Evolutionary conservation across 2,329 filamentous ascomycete species (phyloP).

Genomic region (Ampelomyces quisqualis): DNA sequence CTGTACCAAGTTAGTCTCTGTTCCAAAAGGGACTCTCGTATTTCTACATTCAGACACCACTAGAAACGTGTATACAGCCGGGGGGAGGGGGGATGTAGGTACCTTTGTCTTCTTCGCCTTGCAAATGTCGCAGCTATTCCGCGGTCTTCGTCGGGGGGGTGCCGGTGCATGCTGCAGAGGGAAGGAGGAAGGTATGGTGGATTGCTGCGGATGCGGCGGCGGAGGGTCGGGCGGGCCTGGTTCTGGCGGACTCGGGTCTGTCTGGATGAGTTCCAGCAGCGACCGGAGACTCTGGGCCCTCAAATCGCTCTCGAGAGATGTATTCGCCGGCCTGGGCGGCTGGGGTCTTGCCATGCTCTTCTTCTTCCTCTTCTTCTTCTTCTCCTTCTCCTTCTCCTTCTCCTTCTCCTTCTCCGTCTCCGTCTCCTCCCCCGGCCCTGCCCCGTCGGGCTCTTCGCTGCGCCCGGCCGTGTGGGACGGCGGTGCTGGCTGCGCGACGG

Average conservation of each 20-base stretch:
- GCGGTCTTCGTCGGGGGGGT: constrained; percentile 23
- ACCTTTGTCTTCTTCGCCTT: constrained; percentile 43
- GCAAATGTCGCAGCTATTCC: constrained; percentile 41
- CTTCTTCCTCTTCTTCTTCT: no score
- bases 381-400: no score
- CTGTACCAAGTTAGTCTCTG: constrained; percentile 21
- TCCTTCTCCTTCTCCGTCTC: no score
- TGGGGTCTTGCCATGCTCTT: constrained; percentile 27
- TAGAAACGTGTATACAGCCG: no score
- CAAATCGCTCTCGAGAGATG: constrained; percentile 43
- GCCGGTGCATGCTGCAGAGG: constrained; percentile 10
- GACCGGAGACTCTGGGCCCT: constrained; percentile 42
- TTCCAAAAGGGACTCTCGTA: no score
- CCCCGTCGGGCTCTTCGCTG: constrained; percentile 20
- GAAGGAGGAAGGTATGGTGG: constrained; percentile 10
- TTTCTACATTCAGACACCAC: no score
- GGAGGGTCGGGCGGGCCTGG: constrained; percentile 17
- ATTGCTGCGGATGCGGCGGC: constrained; percentile 11
- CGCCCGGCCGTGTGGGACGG: constrained; percentile 37
- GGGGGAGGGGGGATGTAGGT: no score
- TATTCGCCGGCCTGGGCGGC: constrained; percentile 30
- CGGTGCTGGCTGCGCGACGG: constrained; percentile 28
- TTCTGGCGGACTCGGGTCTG: constrained; percentile 20
- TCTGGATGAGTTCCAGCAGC: constrained; percentile 40
- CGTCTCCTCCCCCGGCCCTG: no score